These are phyloP conservation scores for Corymbia maculata DNA, from an alignment of 345 rosid genomes.

Conservation along the genomic window DNA sequence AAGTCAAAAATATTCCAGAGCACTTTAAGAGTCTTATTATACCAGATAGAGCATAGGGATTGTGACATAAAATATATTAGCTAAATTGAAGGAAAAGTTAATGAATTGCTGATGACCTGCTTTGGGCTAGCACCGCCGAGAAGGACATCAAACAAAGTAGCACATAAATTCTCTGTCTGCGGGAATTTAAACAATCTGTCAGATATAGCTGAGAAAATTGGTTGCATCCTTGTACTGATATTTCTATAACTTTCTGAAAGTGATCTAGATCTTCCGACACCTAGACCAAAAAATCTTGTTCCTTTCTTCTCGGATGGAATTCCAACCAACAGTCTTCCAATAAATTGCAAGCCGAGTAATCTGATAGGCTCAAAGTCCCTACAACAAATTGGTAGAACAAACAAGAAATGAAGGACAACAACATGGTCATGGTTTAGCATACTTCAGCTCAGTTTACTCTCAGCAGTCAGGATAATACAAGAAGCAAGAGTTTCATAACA, in stretches of 20 bases:
- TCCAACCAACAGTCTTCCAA: slow-evolving; percentile 87
- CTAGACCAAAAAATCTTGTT: slow-evolving; percentile 65
- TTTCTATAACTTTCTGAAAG: slow-evolving; percentile 56
- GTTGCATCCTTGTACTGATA: slow-evolving; percentile 46
- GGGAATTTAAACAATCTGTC: slow-evolving; percentile 77
- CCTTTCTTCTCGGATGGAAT: slow-evolving; percentile 85
- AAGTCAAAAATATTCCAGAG: neutral
- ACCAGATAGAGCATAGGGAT: neutral
- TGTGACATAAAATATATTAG: neutral
- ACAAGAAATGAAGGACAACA: neutral
- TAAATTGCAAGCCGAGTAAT: slow-evolving; percentile 88
- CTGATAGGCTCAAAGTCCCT: slow-evolving; percentile 91
- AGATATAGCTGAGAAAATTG: slow-evolving; percentile 60
- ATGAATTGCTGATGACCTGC: slow-evolving; percentile 46
- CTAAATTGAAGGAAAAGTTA: neutral
- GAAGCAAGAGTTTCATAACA: neutral
- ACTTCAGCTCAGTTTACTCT: neutral
- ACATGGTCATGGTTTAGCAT: neutral
- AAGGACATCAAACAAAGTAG: slow-evolving; percentile 89
- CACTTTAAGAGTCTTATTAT: neutral
- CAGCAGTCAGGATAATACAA: neutral
- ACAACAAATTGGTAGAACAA: neutral
- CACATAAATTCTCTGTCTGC: slow-evolving; percentile 77
- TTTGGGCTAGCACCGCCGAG: slow-evolving; percentile 99
- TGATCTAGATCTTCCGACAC: slow-evolving; percentile 64